Conservation (phyloP, 208 protist genomes). For the Trypanosoma lewisi region DNA sequence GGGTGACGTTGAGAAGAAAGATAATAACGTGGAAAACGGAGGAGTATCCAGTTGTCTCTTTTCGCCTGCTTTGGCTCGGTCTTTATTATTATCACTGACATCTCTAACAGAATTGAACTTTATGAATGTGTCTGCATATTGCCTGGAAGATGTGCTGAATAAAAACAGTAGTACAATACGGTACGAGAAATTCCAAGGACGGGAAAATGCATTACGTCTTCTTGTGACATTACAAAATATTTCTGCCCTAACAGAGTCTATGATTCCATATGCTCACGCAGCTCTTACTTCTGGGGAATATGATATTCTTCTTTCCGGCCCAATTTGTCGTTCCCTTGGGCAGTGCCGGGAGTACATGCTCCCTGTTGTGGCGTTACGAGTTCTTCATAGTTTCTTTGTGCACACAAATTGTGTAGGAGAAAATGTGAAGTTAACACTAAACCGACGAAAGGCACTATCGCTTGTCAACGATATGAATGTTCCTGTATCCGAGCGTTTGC, state of each 20-base stretch:
- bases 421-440: slow-evolving; percentile 72
- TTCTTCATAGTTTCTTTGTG: slow-evolving; percentile 42
- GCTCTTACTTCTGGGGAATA: slow-evolving; percentile 9
- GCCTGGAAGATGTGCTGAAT: slow-evolving; percentile 23
- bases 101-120: slow-evolving; percentile 32
- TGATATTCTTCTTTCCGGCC: slow-evolving; percentile 21
- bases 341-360: slow-evolving; percentile 27
- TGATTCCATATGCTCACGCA: slow-evolving; percentile 26
- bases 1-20: not conserved
- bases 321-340: slow-evolving; percentile 20
- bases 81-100: slow-evolving; percentile 19
- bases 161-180: slow-evolving; percentile 15
- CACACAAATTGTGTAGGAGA: slow-evolving; percentile 54
- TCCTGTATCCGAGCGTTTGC: slow-evolving; percentile 39
- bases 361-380: slow-evolving; percentile 41
- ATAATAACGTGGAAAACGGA: not conserved
- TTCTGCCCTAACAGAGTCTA: slow-evolving; percentile 18
- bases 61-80: slow-evolving; percentile 16
- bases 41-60: slow-evolving; percentile 1
- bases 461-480: slow-evolving; percentile 45
- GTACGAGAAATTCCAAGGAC: slow-evolving; percentile 23
- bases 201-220: slow-evolving; percentile 19
- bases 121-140: slow-evolving; percentile 21
- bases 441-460: slow-evolving; percentile 76
- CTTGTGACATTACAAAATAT: slow-evolving; percentile 29